Evolutionary conservation across 495 filamentous ascomycete species (phyloP), one percentile per base, ranked within the genome.

Genomic region (Podospora fimiseda): DNA sequence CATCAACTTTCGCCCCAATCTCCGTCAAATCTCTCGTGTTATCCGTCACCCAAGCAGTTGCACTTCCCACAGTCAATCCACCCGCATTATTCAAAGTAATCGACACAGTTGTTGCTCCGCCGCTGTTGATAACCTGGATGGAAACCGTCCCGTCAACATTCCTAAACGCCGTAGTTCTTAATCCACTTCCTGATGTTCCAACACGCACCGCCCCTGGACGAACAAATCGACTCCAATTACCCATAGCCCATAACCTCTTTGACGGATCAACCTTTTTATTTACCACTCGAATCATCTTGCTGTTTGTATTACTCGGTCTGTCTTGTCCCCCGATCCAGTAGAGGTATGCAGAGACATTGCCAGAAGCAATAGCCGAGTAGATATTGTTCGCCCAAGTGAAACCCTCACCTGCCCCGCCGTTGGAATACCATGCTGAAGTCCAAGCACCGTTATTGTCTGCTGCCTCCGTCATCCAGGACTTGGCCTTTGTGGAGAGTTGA

Each of bases 331-430:
- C 77, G 42, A 75, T 67, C 78, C 79, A 82, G 61, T 78, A 81
- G 19, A 81, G 61, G 39, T 75, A 80, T 0, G 64, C 78, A 21
- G 69, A 74, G 9, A 66, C 62, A 53, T 77, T 76, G 3, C 60
- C 67, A 42, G 64, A 63, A 4, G 63, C 63, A 46, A 82, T 45
- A 11, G 65, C 73, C 5, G 60, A 60, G 52, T 74, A 73, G 48
- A 81, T 77, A 50, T 73, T 69, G 50, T 70, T 74, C 1, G 80
- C 80, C 80, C 80, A 84, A 1, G 73, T 74, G 41, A 76, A 59
- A 2, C 79, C 80, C 51, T 84, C 80, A 18, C 73, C 72, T 3
- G 62, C 56, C 11, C 56, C 69, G 15, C 76, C 76, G 36, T 51
- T 64, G 16, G 63, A 57, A 47, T 78, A 77, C 76, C 80, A 84